Evolutionary conservation across 129 eudicot species (phyloP).

Genomic region (Solidago caesia): DNA sequence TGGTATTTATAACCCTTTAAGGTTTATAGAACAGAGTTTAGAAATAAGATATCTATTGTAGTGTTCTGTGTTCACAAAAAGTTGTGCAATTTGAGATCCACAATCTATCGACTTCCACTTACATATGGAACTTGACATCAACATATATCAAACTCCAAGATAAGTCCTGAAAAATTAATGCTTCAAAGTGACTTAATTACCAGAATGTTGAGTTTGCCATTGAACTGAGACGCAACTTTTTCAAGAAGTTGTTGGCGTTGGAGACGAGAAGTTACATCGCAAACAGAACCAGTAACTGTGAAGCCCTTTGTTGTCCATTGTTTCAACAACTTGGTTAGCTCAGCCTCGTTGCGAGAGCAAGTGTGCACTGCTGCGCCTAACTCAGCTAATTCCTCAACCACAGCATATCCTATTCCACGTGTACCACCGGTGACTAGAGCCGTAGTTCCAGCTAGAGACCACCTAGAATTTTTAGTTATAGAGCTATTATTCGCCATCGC

Average conservation of each 20-base stretch:
- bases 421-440: constrained; percentile 8
- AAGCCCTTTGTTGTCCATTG: constrained; percentile 39
- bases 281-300: constrained; percentile 60
- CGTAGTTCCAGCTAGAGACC: not conserved
- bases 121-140: no score
- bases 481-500: not conserved
- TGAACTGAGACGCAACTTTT: constrained; percentile 41
- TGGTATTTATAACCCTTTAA: no score
- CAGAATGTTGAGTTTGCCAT: constrained; percentile 68
- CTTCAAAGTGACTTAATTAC: constrained; percentile 36
- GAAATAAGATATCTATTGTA: no score
- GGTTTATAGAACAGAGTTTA: no score
- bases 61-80: no score
- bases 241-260: constrained; percentile 54
- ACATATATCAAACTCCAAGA: no score
- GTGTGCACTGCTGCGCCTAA: constrained; percentile 6
- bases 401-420: constrained; percentile 1
- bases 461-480: not conserved
- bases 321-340: not conserved
- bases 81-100: no score
- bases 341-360: constrained; percentile 1
- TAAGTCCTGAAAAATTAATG: no score
- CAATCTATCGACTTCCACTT: no score
- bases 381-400: constrained; percentile 7
- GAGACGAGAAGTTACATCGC: constrained; percentile 45